Evolutionary conservation across 179 eudicot species (phyloP).

Genomic region (Spergularia azorica): DNA sequence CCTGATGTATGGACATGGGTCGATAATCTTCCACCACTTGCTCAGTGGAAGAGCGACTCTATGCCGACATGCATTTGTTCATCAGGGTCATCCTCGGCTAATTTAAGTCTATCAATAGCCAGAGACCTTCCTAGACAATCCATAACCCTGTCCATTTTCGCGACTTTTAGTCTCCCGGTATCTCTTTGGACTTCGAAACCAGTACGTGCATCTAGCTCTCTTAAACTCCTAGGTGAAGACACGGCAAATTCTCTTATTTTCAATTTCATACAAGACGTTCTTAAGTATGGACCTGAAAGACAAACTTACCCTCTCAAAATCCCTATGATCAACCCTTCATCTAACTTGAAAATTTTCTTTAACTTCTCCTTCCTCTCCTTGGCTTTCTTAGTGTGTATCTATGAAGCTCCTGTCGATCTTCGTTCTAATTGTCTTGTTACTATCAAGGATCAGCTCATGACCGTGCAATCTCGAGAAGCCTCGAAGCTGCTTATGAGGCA

Average conservation of each 20-base stretch:
- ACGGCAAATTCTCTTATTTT: constrained; percentile 42
- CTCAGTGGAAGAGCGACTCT: constrained; percentile 53
- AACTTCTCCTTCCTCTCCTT: constrained; percentile 63
- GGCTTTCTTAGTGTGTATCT: constrained; percentile 68
- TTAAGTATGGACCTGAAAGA: constrained; percentile 63
- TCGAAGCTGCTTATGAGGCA: constrained; percentile 55
- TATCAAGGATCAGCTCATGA: constrained; percentile 54
- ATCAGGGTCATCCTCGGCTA: constrained; percentile 52
- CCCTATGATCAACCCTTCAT: constrained; percentile 30
- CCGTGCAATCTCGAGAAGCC: constrained; percentile 39
- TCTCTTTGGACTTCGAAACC: constrained; percentile 88
- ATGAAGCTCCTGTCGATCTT: constrained; percentile 80
- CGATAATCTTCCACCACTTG: constrained; percentile 57
- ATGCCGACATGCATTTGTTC: constrained; percentile 55
- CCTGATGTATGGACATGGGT: constrained; percentile 75
- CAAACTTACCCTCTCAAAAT: constrained; percentile 31
- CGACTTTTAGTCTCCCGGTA: constrained; percentile 52
- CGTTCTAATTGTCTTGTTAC: constrained; percentile 50
- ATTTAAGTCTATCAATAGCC: constrained; percentile 53
- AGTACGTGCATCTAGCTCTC: constrained; percentile 27
- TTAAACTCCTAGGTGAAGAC: constrained; percentile 35
- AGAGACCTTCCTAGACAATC: constrained; percentile 40
- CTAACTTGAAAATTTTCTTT: constrained; percentile 47
- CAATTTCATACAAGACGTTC: constrained; percentile 64
- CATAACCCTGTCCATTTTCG: constrained; percentile 51